A percentile compares a stretch with the other conserved stretches of the same genome.
phyloP scores from a whole-genome alignment of 192 early-diverging fungal species.

The Podila verticillata region DNA sequence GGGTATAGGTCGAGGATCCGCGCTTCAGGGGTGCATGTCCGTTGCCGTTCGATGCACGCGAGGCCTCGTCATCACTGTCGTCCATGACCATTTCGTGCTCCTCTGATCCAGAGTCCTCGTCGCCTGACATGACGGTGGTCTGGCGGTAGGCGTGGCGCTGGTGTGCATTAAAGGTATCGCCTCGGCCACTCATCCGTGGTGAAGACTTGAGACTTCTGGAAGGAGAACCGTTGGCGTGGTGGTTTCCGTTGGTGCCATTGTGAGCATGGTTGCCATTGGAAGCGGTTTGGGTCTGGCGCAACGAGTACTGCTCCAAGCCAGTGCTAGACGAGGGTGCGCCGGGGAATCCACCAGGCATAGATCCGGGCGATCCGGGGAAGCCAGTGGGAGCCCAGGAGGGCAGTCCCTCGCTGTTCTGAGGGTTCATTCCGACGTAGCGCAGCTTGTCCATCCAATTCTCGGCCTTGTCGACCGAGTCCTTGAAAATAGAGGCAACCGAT shows the following conservation, averaged over 20 bases:
- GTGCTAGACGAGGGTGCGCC: slow-evolving; percentile 7
- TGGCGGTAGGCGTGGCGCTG: slow-evolving; percentile 45
- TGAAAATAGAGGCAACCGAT: slow-evolving; percentile 73
- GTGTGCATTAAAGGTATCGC: not conserved
- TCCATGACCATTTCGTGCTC: slow-evolving; percentile 40
- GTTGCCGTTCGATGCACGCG: not conserved
- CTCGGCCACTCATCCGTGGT: slow-evolving; percentile 23
- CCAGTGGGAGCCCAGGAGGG: slow-evolving; percentile 50
- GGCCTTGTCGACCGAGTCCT: slow-evolving; percentile 72
- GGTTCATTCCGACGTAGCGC: slow-evolving; percentile 48
- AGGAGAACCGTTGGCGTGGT: slow-evolving; percentile 15
- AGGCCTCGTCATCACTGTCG: slow-evolving; percentile 34
- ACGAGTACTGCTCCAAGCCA: slow-evolving; percentile 41
- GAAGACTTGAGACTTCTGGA: slow-evolving; percentile 36
- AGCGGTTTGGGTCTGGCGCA: slow-evolving; percentile 30
- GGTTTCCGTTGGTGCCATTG: slow-evolving; percentile 7
- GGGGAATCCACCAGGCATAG: slow-evolving; percentile 47
- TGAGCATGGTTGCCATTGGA: not conserved
- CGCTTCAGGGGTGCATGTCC: slow-evolving; percentile 37
- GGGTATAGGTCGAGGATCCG: slow-evolving; percentile 26
- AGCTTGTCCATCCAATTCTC: slow-evolving; percentile 68
- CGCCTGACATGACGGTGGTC: slow-evolving; percentile 41
- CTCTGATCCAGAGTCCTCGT: slow-evolving; percentile 43
- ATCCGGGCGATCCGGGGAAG: slow-evolving; percentile 21
- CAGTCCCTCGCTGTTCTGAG: slow-evolving; percentile 43